phyloP scores from a whole-genome alignment of 2,329 filamentous ascomycete species.

The Talaromyces rugulosus region DNA sequence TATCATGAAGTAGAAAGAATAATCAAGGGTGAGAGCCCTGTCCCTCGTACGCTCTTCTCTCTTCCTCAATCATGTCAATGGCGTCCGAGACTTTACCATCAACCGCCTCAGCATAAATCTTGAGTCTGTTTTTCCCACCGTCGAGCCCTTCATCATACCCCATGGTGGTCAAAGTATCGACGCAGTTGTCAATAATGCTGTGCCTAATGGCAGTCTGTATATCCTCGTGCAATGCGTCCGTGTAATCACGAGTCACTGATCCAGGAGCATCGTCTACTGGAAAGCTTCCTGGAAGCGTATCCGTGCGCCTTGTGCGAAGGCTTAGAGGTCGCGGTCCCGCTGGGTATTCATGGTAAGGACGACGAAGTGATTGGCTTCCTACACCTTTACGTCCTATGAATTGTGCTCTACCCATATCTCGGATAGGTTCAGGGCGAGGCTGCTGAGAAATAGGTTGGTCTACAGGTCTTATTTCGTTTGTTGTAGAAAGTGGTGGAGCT shows the following conservation, averaged over 20 bases:
- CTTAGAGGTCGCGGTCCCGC: slow-evolving; percentile 1
- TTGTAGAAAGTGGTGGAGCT: neutral
- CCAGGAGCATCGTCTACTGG: slow-evolving; percentile 16
- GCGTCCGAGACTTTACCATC: slow-evolving; percentile 41
- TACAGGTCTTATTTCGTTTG: neutral
- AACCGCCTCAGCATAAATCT: slow-evolving; percentile 42
- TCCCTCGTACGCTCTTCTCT: slow-evolving; percentile 39
- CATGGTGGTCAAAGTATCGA: slow-evolving; percentile 35
- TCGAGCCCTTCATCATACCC: slow-evolving; percentile 36
- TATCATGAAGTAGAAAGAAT: neutral
- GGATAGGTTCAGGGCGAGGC: slow-evolving; percentile 13
- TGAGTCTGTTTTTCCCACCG: slow-evolving; percentile 35
- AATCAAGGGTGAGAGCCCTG: slow-evolving; percentile 15
- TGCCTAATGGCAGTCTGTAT: slow-evolving; percentile 9
- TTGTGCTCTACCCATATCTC: slow-evolving; percentile 16
- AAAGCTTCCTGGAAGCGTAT: slow-evolving; percentile 22
- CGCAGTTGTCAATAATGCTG: slow-evolving; percentile 31
- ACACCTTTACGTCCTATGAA: slow-evolving; percentile 26
- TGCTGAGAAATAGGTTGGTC: slow-evolving; percentile 1
- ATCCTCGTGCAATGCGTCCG: slow-evolving; percentile 4
- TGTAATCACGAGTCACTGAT: neutral
- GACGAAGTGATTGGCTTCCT: slow-evolving; percentile 21
- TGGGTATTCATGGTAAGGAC: slow-evolving; percentile 5
- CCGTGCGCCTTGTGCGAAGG: slow-evolving; percentile 3
- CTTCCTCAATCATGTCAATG: slow-evolving; percentile 50